Base-by-base conservation (phyloP, 73 alveolate species). In the Paramecium pentaurelia region DNA sequence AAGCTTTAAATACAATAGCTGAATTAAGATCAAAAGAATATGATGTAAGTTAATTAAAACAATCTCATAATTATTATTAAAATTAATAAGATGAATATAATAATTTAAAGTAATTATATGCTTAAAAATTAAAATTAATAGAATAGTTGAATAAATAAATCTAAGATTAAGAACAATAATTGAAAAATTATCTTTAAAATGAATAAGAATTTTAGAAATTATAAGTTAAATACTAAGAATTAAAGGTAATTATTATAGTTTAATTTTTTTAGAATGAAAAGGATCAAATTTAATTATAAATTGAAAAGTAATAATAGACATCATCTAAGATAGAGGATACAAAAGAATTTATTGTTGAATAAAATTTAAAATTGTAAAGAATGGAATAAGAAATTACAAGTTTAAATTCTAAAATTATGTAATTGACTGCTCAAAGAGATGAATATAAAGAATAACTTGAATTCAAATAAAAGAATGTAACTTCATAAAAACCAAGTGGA, bases 361-460 rank as follows among this genome's bases (percentile, higher is more conserved):
- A 64, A 34, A 64, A 64, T 64, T 14, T 32, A 32, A 64, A 64
- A 4, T 64, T 64, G 12, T 34, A 64, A 11, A 64, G 47, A 20
- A 64, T 64, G 84, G 87, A 73, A 73, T 16, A 34, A 37, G 87
- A 73, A 73, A 73, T 73, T 6, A 5, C 60, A 10, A 6, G 34
- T 36, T 38, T 73, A 36, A 73, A 73, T 73, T 34, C 87, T 2
- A 73, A 73, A 44, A 73, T 73, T 14, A 18, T 73, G 5, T 37
- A 73, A 73, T 30, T 73, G 37, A 37, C 58, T 16, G 87, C 87
- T 4, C 0, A 73, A 38, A 73, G 87, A 36, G 87, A 73, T 73
- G 87, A 73, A 18, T 73, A 34, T 37, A 73, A 73, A 38, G 87
- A 73, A 73, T 73, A 73, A 8, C n/a, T 73, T 8, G 87, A 73